Evolutionary conservation across 1,284 basidiomycete genomes (phyloP).

Genomic region (Melampsora americana): DNA sequence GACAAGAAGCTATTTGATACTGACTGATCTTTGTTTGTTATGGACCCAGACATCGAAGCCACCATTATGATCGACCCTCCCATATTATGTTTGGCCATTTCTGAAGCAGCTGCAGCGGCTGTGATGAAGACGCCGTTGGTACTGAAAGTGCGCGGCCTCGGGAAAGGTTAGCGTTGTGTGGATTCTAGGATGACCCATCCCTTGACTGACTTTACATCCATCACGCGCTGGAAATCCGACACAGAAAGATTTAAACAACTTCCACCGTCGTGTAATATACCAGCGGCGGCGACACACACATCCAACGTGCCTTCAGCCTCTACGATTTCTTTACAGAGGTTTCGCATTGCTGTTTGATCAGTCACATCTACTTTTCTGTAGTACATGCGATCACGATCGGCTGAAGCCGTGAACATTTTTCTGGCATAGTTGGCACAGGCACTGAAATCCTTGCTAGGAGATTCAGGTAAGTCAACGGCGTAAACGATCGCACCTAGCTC

Average conservation of each 20-base stretch:
- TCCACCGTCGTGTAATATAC: slow-evolving; percentile 63
- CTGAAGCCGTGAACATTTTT: slow-evolving; percentile 60
- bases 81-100: slow-evolving; percentile 69
- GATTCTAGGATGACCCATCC: too few relatives aligned
- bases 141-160: slow-evolving; percentile 59
- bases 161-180: too few relatives aligned
- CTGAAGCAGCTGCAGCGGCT: slow-evolving; percentile 71
- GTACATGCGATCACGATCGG: slow-evolving; percentile 63
- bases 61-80: slow-evolving; percentile 76
- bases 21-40: slow-evolving; percentile 68
- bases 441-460: slow-evolving; percentile 67
- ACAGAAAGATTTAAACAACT: slow-evolving; percentile 69
- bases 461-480: slow-evolving; percentile 68
- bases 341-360: slow-evolving; percentile 58
- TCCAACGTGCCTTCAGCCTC: slow-evolving; percentile 62
- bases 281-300: slow-evolving; percentile 72
- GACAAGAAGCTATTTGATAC: slow-evolving; percentile 45
- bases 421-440: slow-evolving; percentile 62
- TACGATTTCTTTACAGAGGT: slow-evolving; percentile 53
- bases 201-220: slow-evolving; percentile 55
- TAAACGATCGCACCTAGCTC: slow-evolving; percentile 76
- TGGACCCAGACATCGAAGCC: slow-evolving; percentile 79
- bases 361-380: slow-evolving; percentile 64
- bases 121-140: slow-evolving; percentile 72
- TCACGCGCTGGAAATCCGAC: slow-evolving; percentile 68